Evolutionary conservation across 139 green algal genomes (phyloP).

Genomic region (Auxenochlorella pyrenoidosa): DNA sequence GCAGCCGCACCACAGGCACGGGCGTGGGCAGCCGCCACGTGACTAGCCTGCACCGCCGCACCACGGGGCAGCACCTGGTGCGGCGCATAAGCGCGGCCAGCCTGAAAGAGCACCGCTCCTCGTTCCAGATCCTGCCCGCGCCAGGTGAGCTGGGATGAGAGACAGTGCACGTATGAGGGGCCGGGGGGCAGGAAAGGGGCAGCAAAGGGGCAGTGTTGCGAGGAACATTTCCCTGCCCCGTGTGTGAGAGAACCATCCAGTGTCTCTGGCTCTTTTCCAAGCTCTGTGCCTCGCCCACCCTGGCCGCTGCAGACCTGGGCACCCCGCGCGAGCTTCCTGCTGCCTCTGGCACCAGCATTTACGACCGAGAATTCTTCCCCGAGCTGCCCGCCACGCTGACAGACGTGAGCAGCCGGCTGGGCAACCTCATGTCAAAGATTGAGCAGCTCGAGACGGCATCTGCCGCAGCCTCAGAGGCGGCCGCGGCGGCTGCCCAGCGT

Average conservation of each 20-base stretch:
- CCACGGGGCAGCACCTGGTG: slow-evolving; percentile 4
- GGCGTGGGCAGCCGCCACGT: background rate
- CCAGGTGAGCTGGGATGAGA: background rate
- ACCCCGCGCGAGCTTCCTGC: background rate
- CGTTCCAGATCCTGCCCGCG: slow-evolving; percentile 6
- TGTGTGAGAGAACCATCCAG: too few species aligned
- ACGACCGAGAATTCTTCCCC: slow-evolving; percentile 74
- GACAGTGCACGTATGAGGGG: too few species aligned
- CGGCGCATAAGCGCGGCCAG: slow-evolving; percentile 7
- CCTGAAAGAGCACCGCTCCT: slow-evolving; percentile 8
- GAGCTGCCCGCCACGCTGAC: slow-evolving; percentile 59
- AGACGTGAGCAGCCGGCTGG: slow-evolving; percentile 49
- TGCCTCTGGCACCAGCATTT: slow-evolving; percentile 36
- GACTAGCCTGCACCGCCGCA: slow-evolving; percentile 17
- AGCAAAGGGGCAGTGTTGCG: too few species aligned
- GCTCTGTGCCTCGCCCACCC: background rate
- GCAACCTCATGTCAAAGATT: slow-evolving; percentile 48
- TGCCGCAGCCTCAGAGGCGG: background rate
- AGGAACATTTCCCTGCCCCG: too few species aligned
- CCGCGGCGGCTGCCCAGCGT: background rate
- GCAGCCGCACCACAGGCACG: background rate
- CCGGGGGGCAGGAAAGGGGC: too few species aligned
- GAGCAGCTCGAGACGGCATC: slow-evolving; percentile 13
- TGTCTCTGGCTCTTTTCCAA: too few species aligned
- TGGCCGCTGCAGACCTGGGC: background rate